Conservation (phyloP, 768 basidiomycete species). For the Suillus occidentalis region DNA sequence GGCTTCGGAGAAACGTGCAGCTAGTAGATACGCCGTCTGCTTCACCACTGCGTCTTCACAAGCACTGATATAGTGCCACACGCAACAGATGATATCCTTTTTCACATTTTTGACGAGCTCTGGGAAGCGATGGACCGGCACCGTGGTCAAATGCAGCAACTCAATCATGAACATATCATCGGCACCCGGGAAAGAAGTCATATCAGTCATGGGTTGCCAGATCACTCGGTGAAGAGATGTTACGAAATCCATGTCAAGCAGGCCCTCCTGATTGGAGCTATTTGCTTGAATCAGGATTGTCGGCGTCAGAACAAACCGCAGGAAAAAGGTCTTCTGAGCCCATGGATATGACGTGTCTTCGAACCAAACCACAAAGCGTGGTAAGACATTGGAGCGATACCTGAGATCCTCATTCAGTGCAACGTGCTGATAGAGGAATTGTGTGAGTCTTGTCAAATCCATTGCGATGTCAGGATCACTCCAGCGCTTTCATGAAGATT, state of each 20-base stretch:
- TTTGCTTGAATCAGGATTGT: slow-evolving; percentile 77
- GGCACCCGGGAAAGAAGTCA: slow-evolving; percentile 47
- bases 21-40: slow-evolving; percentile 87
- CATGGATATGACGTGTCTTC: slow-evolving; percentile 59
- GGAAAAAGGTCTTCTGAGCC: slow-evolving; percentile 75
- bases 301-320: slow-evolving; percentile 86
- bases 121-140: slow-evolving; percentile 83
- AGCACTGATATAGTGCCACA: slow-evolving; percentile 86
- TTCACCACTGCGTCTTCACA: slow-evolving; percentile 90
- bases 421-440: slow-evolving; percentile 86
- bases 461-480: slow-evolving; percentile 70
- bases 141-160: slow-evolving; percentile 83
- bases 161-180: slow-evolving; percentile 93
- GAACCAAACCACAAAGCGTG: slow-evolving; percentile 87
- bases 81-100: slow-evolving; percentile 92
- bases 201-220: slow-evolving; percentile 77
- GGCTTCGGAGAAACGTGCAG: slow-evolving; percentile 87
- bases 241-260: slow-evolving; percentile 75
- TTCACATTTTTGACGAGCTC: slow-evolving; percentile 77
- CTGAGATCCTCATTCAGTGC: slow-evolving; percentile 66
- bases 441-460: slow-evolving; percentile 74
- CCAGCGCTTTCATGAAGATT: slow-evolving; percentile 74
- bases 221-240: slow-evolving; percentile 67
- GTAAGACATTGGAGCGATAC: slow-evolving; percentile 79
- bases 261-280: slow-evolving; percentile 50